phyloP scores from a whole-genome alignment of 805 yeast species.

The Yamadazyma endophytica region DNA sequence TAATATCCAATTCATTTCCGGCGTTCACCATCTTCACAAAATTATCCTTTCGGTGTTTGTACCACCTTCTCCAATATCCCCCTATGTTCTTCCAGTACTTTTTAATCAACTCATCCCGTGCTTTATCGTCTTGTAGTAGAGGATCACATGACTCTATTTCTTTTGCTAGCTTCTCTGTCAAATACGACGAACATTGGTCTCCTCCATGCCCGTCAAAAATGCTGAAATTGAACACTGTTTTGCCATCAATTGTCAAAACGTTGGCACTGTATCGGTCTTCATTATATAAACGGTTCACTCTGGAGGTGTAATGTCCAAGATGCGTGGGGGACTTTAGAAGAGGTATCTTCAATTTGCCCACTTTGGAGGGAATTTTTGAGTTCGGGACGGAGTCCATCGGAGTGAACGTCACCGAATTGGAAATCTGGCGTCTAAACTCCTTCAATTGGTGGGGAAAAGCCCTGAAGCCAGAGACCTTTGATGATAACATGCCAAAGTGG shows the following conservation, averaged over 20 bases:
- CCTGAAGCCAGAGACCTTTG: too few relatives aligned
- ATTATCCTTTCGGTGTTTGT: constrained; percentile 38
- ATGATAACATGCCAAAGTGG: too few relatives aligned
- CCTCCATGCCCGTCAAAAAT: constrained; percentile 98
- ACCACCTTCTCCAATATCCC: constrained; percentile 84
- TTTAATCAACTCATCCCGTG: constrained; percentile 40
- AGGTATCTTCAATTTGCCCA: constrained; percentile 46
- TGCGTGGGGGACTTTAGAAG: constrained; percentile 63
- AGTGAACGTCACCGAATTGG: constrained; percentile 9
- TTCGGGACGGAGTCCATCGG: constrained; percentile 4
- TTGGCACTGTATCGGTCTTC: constrained; percentile 78
- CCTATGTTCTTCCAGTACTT: constrained; percentile 61
- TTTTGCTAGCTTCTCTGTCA: constrained; percentile 49
- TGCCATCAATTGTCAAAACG: constrained; percentile 38
- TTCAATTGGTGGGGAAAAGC: too few relatives aligned
- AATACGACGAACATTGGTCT: constrained; percentile 60
- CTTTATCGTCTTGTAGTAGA: constrained; percentile 21
- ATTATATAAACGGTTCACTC: constrained; percentile 73
- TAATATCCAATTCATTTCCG: constrained; percentile 14
- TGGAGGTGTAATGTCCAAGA: constrained; percentile 73
- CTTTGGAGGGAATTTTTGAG: constrained; percentile 2
- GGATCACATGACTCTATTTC: constrained; percentile 45
- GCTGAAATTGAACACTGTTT: constrained; percentile 53
- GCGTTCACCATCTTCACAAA: constrained; percentile 21
- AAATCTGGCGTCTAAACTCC: too few relatives aligned